A percentile compares a stretch with the other conserved stretches of the same genome.
phyloP scores from a whole-genome alignment of 441 rosid genomes.

The Syzygium syzygioides region DNA sequence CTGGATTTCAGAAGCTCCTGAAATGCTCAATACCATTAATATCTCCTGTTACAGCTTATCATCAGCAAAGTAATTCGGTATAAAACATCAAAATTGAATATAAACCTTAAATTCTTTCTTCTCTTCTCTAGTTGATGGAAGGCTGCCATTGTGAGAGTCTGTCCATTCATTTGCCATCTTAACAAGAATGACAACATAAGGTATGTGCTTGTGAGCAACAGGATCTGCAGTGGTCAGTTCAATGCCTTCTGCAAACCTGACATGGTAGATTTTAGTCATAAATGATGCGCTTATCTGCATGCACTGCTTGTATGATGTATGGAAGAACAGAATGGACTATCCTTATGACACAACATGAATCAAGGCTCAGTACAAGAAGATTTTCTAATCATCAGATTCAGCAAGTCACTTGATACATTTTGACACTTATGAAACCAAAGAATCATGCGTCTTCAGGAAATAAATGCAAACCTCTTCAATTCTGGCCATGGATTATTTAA shows the following conservation, averaged over 20 bases:
- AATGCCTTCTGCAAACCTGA: slow-evolving; percentile 72
- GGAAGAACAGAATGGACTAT: not conserved
- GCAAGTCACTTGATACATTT: not conserved
- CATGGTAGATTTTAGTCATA: not conserved
- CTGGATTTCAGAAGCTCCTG: slow-evolving; percentile 74
- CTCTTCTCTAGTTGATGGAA: slow-evolving; percentile 86
- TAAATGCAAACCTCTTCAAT: slow-evolving; percentile 50
- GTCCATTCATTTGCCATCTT: slow-evolving; percentile 84
- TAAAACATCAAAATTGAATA: not conserved
- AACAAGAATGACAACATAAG: slow-evolving; percentile 77
- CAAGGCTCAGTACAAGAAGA: not conserved
- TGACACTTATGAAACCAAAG: not conserved
- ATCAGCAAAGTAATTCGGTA: not conserved
- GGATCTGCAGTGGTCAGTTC: slow-evolving; percentile 64
- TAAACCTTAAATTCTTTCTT: slow-evolving; percentile 80
- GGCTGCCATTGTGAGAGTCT: slow-evolving; percentile 49
- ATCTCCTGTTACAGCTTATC: slow-evolving; percentile 15
- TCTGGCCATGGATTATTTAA: slow-evolving; percentile 95
- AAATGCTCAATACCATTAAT: slow-evolving; percentile 13
- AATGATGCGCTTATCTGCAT: not conserved
- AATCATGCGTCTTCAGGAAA: not conserved
- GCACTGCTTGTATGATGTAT: not conserved
- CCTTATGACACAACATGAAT: not conserved
- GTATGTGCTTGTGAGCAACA: slow-evolving; percentile 83
- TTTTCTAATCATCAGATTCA: not conserved